Percentiles rank a stretch among this genome's conserved stretches.
phyloP scores from a whole-genome alignment of 2,329 filamentous ascomycete genomes.

The Exophiala spinifera region DNA sequence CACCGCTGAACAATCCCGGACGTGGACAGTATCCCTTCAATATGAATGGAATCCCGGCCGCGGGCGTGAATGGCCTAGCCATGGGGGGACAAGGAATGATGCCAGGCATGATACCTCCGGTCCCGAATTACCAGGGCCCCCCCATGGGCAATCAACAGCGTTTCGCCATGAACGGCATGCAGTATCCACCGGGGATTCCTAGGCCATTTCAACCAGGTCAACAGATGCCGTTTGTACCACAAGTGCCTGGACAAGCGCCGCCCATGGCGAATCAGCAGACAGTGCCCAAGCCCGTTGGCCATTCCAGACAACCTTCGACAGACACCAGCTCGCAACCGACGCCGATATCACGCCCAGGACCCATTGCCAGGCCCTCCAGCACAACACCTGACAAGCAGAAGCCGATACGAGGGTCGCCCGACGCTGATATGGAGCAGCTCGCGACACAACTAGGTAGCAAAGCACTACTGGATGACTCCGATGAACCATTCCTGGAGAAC shows the following conservation, averaged over 20 bases:
- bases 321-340: slow-evolving; percentile 64
- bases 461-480: slow-evolving; percentile 74
- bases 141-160: slow-evolving; percentile 56
- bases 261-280: slow-evolving; percentile 35
- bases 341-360: slow-evolving; percentile 76
- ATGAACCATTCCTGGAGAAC: slow-evolving; percentile 57
- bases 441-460: slow-evolving; percentile 84
- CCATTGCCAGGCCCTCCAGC: slow-evolving; percentile 84
- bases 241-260: slow-evolving; percentile 39
- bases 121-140: slow-evolving; percentile 51
- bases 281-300: slow-evolving; percentile 49
- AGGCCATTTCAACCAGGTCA: slow-evolving; percentile 59
- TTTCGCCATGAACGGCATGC: slow-evolving; percentile 50
- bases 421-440: slow-evolving; percentile 65
- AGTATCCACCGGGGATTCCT: slow-evolving; percentile 59
- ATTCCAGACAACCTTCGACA: slow-evolving; percentile 72
- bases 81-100: slow-evolving; percentile 54
- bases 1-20: slow-evolving; percentile 60
- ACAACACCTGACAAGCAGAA: slow-evolving; percentile 53
- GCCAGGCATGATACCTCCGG: slow-evolving; percentile 53
- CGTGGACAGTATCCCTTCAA: slow-evolving; percentile 55
- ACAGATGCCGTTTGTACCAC: slow-evolving; percentile 43
- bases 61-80: slow-evolving; percentile 57
- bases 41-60: slow-evolving; percentile 51
- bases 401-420: slow-evolving; percentile 40